Conservation (phyloP, 140 eudicot genomes). For the Oenanthe javanica region DNA sequence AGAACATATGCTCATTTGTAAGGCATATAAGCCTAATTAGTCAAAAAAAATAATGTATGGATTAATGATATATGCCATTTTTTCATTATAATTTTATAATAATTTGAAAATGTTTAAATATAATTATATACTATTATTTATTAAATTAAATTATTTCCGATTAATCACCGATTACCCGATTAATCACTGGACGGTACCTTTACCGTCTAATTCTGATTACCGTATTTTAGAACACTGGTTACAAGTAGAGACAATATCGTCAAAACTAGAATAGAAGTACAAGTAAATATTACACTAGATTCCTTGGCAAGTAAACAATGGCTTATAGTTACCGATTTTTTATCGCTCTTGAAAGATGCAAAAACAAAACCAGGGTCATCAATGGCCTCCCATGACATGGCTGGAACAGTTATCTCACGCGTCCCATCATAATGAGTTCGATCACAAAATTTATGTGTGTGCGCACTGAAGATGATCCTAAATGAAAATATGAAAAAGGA, state of each 20-base stretch:
- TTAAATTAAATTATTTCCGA: too few relatives aligned
- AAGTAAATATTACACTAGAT: slow-evolving; percentile 35
- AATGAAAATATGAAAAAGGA: background rate
- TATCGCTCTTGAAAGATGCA: slow-evolving; percentile 40
- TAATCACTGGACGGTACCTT: too few relatives aligned
- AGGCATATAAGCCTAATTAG: too few relatives aligned
- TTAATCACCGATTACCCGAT: too few relatives aligned
- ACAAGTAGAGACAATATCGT: slow-evolving; percentile 27
- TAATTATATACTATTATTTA: too few relatives aligned
- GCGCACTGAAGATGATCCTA: slow-evolving; percentile 52
- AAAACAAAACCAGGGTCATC: slow-evolving; percentile 45
- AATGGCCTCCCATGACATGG: slow-evolving; percentile 54
- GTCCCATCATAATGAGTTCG: slow-evolving; percentile 48
- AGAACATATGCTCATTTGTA: too few relatives aligned
- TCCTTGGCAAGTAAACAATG: slow-evolving; percentile 46
- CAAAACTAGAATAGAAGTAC: slow-evolving; percentile 25
- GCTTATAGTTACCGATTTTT: slow-evolving; percentile 29
- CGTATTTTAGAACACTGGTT: too few relatives aligned
- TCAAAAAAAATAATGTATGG: too few relatives aligned
- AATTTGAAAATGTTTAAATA: too few relatives aligned
- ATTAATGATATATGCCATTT: too few relatives aligned
- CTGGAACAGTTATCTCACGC: slow-evolving; percentile 51
- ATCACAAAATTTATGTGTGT: slow-evolving; percentile 39
- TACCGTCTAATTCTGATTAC: too few relatives aligned
- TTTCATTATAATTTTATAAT: too few relatives aligned